A percentile compares a stretch with the other conserved stretches of the same genome.
Conservation (phyloP, 1,284 basidiomycete genomes). For the Rhizoctonia solani region DNA sequence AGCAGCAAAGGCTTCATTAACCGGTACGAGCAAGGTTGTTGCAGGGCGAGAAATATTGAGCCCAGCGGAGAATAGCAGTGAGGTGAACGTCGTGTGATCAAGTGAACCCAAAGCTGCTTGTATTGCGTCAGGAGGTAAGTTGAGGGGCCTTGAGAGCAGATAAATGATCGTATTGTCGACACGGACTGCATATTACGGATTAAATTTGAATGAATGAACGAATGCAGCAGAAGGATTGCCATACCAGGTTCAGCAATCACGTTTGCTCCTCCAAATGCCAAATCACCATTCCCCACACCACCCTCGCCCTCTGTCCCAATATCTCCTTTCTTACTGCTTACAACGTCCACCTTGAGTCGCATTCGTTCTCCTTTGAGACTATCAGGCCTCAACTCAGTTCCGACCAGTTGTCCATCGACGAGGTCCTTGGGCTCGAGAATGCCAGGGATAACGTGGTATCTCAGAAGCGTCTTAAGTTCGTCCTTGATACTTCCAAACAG, state of each 20-base stretch:
- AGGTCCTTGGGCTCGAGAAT: slow-evolving; percentile 71
- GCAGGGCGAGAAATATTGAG: slow-evolving; percentile 75
- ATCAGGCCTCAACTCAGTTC: slow-evolving; percentile 73
- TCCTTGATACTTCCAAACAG: slow-evolving; percentile 53
- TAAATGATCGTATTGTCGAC: slow-evolving; percentile 85
- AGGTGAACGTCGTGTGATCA: slow-evolving; percentile 87
- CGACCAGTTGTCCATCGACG: slow-evolving; percentile 71
- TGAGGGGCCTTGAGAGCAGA: slow-evolving; percentile 81
- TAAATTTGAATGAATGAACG: slow-evolving; percentile 7
- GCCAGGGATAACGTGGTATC: slow-evolving; percentile 89
- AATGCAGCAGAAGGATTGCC: slow-evolving; percentile 44
- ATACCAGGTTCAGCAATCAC: slow-evolving; percentile 77
- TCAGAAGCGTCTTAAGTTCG: slow-evolving; percentile 66
- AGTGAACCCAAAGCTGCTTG: slow-evolving; percentile 82
- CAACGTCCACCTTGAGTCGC: slow-evolving; percentile 72
- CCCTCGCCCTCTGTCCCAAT: slow-evolving; percentile 45
- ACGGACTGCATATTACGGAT: slow-evolving; percentile 55
- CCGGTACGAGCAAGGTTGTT: slow-evolving; percentile 85
- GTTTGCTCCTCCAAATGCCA: slow-evolving; percentile 84
- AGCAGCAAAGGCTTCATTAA: slow-evolving; percentile 83
- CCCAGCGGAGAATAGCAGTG: slow-evolving; percentile 82
- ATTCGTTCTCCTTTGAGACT: slow-evolving; percentile 72
- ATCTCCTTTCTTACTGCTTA: slow-evolving; percentile 46
- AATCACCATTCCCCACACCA: slow-evolving; percentile 55
- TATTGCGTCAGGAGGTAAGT: slow-evolving; percentile 80